Evolutionary conservation across 2,329 filamentous ascomycete genomes (phyloP).

Genomic region (Ophiosphaerella narmari): DNA sequence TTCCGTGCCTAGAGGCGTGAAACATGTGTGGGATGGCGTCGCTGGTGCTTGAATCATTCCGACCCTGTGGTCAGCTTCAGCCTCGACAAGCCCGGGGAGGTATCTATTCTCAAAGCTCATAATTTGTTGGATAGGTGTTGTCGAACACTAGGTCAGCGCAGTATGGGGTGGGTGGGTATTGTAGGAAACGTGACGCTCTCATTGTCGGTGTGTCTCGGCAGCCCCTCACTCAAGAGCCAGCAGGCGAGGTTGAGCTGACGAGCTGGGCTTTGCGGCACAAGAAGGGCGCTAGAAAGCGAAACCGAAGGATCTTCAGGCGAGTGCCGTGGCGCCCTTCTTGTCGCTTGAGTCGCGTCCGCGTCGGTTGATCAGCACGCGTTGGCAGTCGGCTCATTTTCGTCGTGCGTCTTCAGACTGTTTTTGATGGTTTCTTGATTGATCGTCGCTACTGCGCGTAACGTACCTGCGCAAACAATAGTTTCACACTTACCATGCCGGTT

Average conservation of each 20-base stretch:
- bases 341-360: background rate
- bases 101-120: too few species aligned
- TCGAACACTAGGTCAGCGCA: too few species aligned
- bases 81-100: too few species aligned
- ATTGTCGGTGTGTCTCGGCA: background rate
- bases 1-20: too few species aligned
- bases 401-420: too few species aligned
- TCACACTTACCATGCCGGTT: constrained; percentile 1
- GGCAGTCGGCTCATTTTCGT: background rate
- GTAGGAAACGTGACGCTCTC: background rate
- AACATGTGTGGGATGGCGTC: too few species aligned
- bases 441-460: constrained; percentile 11
- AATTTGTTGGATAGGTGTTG: too few species aligned
- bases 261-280: background rate
- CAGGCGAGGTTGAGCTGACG: background rate
- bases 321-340: background rate
- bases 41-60: too few species aligned
- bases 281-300: background rate
- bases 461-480: constrained; percentile 15
- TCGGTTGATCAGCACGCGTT: background rate
- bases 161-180: too few species aligned
- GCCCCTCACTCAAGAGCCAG: background rate
- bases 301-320: background rate
- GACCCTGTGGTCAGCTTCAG: too few species aligned
- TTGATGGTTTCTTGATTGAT: background rate